Base-by-base conservation (phyloP, 768 basidiomycete genomes). In the Tephrocybe rancida region DNA sequence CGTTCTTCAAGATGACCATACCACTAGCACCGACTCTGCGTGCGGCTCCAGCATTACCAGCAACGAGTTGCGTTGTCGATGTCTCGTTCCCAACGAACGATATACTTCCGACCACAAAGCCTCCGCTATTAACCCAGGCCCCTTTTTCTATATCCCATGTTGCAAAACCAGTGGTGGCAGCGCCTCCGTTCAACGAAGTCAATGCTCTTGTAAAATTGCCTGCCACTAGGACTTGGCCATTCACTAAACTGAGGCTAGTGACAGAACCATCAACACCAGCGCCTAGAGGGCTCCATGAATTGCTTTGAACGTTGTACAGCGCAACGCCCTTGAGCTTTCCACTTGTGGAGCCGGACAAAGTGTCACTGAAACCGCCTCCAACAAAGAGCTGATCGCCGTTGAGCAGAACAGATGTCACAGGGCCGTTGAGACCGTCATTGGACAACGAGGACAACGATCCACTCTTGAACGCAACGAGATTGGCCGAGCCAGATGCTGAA, bases 361-460 rank as follows among this genome's bases (percentile, higher is more conserved):
- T 90, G 56, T 90, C 86, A 0, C 77, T 79, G 74, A 99, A 99
- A 0, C 84, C 75, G 0, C 97, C 97, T n/a, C 93, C 96, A 35
- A 95, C 84, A 66, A 81, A 97, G 10, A 98, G 69, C 18, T 74
- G 74, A 61, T 89, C 78, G 10, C 82, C 85, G 49, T 78, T 71
- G 27, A 88, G 62, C n/a, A 80, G 73, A 35, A 95, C 66, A 0
- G 91, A 80, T 8, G 80, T 75, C 8, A 98, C 92, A 8, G 79
- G 69, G 3, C 91, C 95, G 64, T 95, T 85, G 49, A 98, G 76
- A 9, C 97, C 97, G 24, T 80, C 79, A 11, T 79, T 73, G 0
- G 86, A 64, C 16, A 95, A 64, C 0, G 78, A 62, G 8, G 72
- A 62, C 25, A 92, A 72, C 3, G 68, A 76, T 2, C 86, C 83